Evolutionary conservation across 164 flowering plant genomes (phyloP), one percentile per base, ranked within the genome.

Genomic region (Pachysandra terminalis): DNA sequence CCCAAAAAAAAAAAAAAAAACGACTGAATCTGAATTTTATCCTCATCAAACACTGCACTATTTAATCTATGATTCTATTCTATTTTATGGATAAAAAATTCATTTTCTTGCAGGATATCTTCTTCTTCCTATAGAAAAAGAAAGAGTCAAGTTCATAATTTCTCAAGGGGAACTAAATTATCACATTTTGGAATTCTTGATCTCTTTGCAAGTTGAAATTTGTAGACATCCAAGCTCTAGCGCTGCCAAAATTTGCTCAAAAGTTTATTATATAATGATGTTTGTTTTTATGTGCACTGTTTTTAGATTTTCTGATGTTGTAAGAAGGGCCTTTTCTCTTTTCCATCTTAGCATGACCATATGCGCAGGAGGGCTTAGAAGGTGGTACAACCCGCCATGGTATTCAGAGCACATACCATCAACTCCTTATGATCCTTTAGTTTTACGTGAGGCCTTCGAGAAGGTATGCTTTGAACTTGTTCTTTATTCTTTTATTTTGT

Each of bases 361-460:
- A 14, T 72, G 1, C 80, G 75, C 85, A 94, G 98, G 97, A 64
- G 88, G 62, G 40, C 82, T 90, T 19, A 85, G 88, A 80, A 86
- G 96, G 64, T 91, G 98, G 98, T 94, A 86, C 70, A 92, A 91
- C 77, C 98, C 98, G 45, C 83, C 84, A 32, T 94, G 96, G 98
- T 94, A 26, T 64, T 72, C 83, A 21, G 97, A 86, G 77, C 61
- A 61, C 28, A 82, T 88, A 48, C 97, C 98, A 24, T 84, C 90
- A 59, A 68, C 83, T 72, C 89, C 96, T 63, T 94, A 94, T 76
- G 91, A 94, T 72, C 91, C 95, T 35, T 66, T 86, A 49, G 76
- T 78, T 56, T 67, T 94, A 51, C 86, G 98, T 37, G 40, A 74
- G 68, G 86, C 91, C 25, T 91, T 94, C 84, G 98, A 94, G 80